These are phyloP conservation scores for Candida piceae DNA, from an alignment of 805 yeast species.

Conservation along the genomic window DNA sequence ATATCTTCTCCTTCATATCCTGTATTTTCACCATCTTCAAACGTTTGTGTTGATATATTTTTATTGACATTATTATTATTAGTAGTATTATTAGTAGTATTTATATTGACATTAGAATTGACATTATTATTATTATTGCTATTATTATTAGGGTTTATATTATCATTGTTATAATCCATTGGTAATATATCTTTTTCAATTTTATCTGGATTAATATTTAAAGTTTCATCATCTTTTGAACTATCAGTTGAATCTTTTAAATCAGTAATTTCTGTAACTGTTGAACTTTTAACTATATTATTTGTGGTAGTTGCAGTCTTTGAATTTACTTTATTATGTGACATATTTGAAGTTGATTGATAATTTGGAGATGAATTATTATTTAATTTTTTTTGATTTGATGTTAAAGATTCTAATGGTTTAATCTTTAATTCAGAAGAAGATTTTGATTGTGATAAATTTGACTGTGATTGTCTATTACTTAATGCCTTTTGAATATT, in stretches of 20 bases:
- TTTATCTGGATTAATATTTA: constrained; percentile 8
- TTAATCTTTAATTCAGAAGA: constrained; percentile 6
- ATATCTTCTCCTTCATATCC: constrained; percentile 18
- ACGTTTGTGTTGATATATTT: neutral
- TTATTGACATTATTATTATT: neutral
- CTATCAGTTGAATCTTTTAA: constrained; percentile 31
- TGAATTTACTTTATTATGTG: neutral
- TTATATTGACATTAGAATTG: neutral
- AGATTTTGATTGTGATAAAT: constrained; percentile 6
- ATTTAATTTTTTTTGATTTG: neutral
- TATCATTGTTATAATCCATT: no score
- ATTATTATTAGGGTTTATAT: neutral
- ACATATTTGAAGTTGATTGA: constrained; percentile 3
- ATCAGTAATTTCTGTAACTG: constrained; percentile 27
- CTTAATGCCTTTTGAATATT: constrained; percentile 31
- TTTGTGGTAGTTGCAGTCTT: neutral
- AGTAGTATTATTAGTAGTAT: no score
- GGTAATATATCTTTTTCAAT: constrained; percentile 8
- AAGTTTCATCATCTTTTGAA: constrained; percentile 31
- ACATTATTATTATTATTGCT: neutral
- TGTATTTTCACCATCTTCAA: constrained; percentile 5
- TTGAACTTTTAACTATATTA: constrained; percentile 10
- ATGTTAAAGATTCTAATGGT: no score
- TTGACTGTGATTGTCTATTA: constrained; percentile 15
- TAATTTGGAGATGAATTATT: constrained; percentile 2